Evolutionary conservation across 306 rosid genomes (phyloP), one percentile per base, ranked within the genome.

Genomic region (Casuarina cunninghamiana): DNA sequence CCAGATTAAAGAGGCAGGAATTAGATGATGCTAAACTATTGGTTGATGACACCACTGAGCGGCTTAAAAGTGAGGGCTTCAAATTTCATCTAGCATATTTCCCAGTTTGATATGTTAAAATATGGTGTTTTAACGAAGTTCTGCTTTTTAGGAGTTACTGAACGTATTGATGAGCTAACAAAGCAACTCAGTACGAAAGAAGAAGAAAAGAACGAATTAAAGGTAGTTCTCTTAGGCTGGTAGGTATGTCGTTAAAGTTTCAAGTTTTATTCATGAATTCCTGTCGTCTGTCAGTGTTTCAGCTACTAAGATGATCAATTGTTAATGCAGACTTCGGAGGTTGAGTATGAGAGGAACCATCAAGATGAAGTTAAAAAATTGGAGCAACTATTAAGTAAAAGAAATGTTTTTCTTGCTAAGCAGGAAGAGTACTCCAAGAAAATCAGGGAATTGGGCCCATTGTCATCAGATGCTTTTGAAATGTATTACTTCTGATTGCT

Each of bases 401-500:
- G 90, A 73, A 91, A 89, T 79, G 74, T 82, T 77, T 85, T 84
- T 85, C 86, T 91, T 78, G 90, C 97, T 79, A 95, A 88, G 86
- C 96, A 95, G 87, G 98, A 92, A 51, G 98, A 95, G 73, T 89
- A 83, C 83, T 83, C 92, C 54, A 95, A 90, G 88, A 95, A 92
- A 88, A 91, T 90, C 86, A 83, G 97, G 87, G 97, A 95, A 77
- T 73, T 95, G 83, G 98, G 98, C 38, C 92, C 93, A 60, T 81
- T 95, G 85, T 85, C 96, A 76, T 92, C 97, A 65, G 98, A 95
- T 89, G 98, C 98, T 73, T 95, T 92, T 87, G 98, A 95, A 69
- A 78, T 86, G 98, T 95, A 95, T 80, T 82, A 41, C 81, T 79
- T 75, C 78, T 73, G 72, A 72, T 11, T 9, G 60, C 45, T 54